Evolutionary conservation across 805 yeast species (phyloP), one percentile per base, ranked within the genome.

Genomic region (Starmera quercuum): DNA sequence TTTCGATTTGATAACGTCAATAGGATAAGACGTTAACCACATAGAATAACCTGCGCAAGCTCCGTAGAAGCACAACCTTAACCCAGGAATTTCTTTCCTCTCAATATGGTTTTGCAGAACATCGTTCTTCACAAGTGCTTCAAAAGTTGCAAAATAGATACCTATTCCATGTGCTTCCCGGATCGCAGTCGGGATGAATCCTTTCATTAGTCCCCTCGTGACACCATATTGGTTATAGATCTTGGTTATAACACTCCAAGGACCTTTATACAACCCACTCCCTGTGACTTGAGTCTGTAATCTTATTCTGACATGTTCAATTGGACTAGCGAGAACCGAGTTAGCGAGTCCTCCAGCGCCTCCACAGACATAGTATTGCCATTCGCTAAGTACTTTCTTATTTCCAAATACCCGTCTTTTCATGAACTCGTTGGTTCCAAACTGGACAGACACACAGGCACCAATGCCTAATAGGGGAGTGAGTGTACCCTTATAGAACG

Each of bases 381-480:
- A 40, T 27, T 75, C 64, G 7, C 74, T 54, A 38, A 87, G 61
- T 13, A 64, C 63, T 19, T 54, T 51, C 5, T 47, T 44, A 16
- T 53, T 53, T 32, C 62, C 63, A 29, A 53, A 57, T 52, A 83
- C 87, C 39, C 68, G 63, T 49, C 97, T 69, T 61, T 92, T 92
- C 95, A 90, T 86, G 51, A 71, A 81, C 58, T 92, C 97, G 52
- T 88, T 88, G 24, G 86, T 95, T 30, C 95, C 92, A 53, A 92
- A 92, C 59, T 92, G 98, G 26, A 90, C 83, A 7, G 95, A 84
- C 10, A 92, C 97, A 67, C 97, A 88, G 1, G 95, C 95, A 33
- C 98, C 98, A n/a, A 90, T 85, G 10, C 98, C 98, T 23, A 90
- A 58, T 46, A 92, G 66, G 15, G 98, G 98, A 1, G 97, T 88